These are phyloP conservation scores for Penicillium nucicola DNA, from an alignment of 495 filamentous ascomycete genomes.

Conservation along the genomic window DNA sequence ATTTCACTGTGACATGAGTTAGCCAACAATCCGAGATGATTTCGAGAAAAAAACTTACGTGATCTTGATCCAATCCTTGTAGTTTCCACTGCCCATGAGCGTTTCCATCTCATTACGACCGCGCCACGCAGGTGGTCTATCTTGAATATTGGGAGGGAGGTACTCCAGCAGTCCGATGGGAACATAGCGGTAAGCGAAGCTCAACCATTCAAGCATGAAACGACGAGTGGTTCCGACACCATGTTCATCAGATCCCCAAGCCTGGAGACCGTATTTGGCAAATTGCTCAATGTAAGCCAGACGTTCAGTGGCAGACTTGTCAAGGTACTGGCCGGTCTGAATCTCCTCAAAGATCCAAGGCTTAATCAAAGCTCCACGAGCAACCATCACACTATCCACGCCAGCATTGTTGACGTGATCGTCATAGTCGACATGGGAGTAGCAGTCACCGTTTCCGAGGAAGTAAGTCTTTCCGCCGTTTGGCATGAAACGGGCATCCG, in stretches of 20 bases:
- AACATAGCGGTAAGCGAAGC: conserved; percentile 86
- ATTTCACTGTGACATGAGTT: conserved; percentile 66
- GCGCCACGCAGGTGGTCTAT: conserved; percentile 77
- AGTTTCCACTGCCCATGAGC: conserved; percentile 80
- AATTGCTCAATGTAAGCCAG: conserved; percentile 84
- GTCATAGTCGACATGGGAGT: conserved; percentile 85
- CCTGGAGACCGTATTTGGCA: conserved; percentile 81
- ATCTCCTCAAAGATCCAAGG: conserved; percentile 99
- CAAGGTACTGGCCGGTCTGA: conserved; percentile 82
- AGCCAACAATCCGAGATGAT: background rate
- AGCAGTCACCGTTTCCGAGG: conserved; percentile 94
- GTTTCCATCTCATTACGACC: conserved; percentile 91
- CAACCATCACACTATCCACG: conserved; percentile 90
- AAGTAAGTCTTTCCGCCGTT: conserved; percentile 74
- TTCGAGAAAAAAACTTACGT: conserved; percentile 59
- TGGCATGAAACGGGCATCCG: conserved; percentile 63
- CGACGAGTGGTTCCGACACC: conserved; percentile 83
- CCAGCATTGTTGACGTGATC: conserved; percentile 69
- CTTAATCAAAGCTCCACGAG: conserved; percentile 87
- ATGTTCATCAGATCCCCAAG: conserved; percentile 92
- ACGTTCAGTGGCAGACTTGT: conserved; percentile 87
- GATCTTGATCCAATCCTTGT: conserved; percentile 98
- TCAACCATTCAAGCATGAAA: conserved; percentile 93
- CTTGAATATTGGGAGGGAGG: conserved; percentile 80
- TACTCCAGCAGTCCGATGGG: conserved; percentile 85